phyloP scores from a whole-genome alignment of 768 basidiomycete genomes.

The Leccinellum luteum region DNA sequence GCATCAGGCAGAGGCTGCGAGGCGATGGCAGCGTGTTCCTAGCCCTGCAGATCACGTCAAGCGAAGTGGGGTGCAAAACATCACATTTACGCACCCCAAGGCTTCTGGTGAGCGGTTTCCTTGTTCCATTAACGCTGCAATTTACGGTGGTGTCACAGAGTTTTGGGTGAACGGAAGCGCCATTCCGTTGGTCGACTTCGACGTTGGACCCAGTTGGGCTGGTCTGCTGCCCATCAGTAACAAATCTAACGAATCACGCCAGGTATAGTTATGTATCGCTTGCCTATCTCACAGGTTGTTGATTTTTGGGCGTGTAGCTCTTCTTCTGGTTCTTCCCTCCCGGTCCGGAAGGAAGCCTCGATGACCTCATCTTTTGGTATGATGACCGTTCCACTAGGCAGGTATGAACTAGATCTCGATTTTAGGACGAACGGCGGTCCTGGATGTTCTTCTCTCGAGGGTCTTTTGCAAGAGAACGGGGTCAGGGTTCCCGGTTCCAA shows the following conservation, averaged over 20 bases:
- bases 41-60: conserved; percentile 6
- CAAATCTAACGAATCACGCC: conserved; percentile 58
- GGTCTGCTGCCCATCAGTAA: conserved; percentile 71
- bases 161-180: conserved; percentile 66
- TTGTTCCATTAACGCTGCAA: neutral
- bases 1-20: conserved; percentile 47
- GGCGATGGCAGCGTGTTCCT: conserved; percentile 33
- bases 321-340: conserved; percentile 88
- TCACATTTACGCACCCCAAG: conserved; percentile 66
- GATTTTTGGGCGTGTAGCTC: conserved; percentile 40
- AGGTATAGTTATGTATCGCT: conserved; percentile 37
- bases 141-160: conserved; percentile 30
- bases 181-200: conserved; percentile 65
- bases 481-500: conserved; percentile 36
- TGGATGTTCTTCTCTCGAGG: conserved; percentile 73
- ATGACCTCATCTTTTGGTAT: conserved; percentile 76
- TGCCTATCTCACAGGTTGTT: neutral
- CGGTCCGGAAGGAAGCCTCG: conserved; percentile 64
- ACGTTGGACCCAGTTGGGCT: conserved; percentile 70
- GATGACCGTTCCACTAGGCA: neutral
- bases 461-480: conserved; percentile 72
- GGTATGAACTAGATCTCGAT: neutral
- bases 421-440: conserved; percentile 79
- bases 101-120: conserved; percentile 48
- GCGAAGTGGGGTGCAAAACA: conserved; percentile 46